Base-by-base conservation (phyloP, 331 rosid genomes). In the Prunus yedoensis region DNA sequence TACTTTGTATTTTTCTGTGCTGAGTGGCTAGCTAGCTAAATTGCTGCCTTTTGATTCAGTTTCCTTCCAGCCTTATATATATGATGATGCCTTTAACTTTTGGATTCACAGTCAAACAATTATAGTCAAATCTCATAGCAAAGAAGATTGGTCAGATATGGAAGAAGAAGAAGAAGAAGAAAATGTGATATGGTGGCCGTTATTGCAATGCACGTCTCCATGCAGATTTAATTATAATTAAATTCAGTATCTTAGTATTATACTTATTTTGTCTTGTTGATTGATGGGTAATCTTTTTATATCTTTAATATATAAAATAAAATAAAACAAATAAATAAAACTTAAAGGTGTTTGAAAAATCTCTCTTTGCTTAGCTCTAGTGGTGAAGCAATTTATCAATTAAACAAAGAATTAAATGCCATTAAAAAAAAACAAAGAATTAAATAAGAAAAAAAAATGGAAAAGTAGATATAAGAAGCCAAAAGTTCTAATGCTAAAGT, bases 101-200 rank as follows among this genome's bases (percentile, higher is more conserved):
- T 59, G n/a, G 71, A 23, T 51, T 25, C 64, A 50, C 74, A 68
- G 83, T 74, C 80, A 81, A 50, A 76, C 57, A 70, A 63, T 20
- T 71, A 64, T 64, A 70, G 84, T 81, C 84, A 81, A 81, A 81
- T 76, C 66, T 61, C 65, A 32, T 35, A 54, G 64, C 38, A 59
- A 52, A 25, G 18, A 14, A 38, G 61, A 43, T 45, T 62, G 80
- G 77, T 70, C 46, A 75, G 47, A 49, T 65, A 32, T 70, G 57
- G 49, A 35, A 66, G 78, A 54, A 41, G 38, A 17, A 16, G 52
- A 30, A 14, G 53, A 28, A 25, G 15, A 7, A 8, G 63, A 15
- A 38, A 6, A 38, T 6, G 15, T 20, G 18, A 47, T 73, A 51
- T 27, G 41, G 59, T 58, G n/a, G 71, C 71, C 69, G 74, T 71